Evolutionary conservation across 768 basidiomycete genomes (phyloP).

Genomic region (Coprinopsis marcescibilis): DNA sequence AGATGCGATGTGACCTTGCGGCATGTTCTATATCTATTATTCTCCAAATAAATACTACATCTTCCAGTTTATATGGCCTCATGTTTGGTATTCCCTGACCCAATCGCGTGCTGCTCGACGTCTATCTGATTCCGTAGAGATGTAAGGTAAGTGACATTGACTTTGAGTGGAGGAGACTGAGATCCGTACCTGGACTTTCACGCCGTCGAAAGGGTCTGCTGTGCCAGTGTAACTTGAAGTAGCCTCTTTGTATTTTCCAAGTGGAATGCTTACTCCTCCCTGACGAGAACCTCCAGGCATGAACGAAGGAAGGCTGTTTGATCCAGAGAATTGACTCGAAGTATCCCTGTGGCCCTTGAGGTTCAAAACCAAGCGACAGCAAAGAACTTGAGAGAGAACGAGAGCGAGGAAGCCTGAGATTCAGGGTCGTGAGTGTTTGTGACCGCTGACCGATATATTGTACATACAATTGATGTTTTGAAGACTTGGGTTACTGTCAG

Average conservation of each 20-base stretch:
- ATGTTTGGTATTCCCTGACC: neutral
- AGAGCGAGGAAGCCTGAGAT: slow-evolving; percentile 14
- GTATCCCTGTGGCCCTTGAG: slow-evolving; percentile 5
- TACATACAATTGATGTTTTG: slow-evolving; percentile 15
- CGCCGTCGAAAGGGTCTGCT: slow-evolving; percentile 10
- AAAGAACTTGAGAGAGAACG: slow-evolving; percentile 14
- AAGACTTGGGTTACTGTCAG: slow-evolving; percentile 9
- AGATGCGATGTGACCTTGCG: too few species aligned
- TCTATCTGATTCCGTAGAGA: slow-evolving; percentile 7
- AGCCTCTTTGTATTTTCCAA: slow-evolving; percentile 10
- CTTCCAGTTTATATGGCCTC: too few species aligned
- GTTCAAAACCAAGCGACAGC: slow-evolving; percentile 14
- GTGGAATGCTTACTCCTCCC: slow-evolving; percentile 11
- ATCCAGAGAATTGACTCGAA: neutral
- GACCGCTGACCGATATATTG: neutral
- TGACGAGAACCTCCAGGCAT: slow-evolving; percentile 3
- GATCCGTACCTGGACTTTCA: slow-evolving; percentile 13
- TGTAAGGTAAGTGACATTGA: neutral
- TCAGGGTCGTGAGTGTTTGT: neutral
- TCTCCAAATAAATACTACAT: too few species aligned
- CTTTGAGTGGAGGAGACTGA: too few species aligned
- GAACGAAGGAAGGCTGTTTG: slow-evolving; percentile 8
- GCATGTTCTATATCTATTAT: too few species aligned
- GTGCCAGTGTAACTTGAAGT: slow-evolving; percentile 2
- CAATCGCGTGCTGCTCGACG: slow-evolving; percentile 1